Conservation (phyloP, 441 rosid species). For the Francoa sonchifolia region DNA sequence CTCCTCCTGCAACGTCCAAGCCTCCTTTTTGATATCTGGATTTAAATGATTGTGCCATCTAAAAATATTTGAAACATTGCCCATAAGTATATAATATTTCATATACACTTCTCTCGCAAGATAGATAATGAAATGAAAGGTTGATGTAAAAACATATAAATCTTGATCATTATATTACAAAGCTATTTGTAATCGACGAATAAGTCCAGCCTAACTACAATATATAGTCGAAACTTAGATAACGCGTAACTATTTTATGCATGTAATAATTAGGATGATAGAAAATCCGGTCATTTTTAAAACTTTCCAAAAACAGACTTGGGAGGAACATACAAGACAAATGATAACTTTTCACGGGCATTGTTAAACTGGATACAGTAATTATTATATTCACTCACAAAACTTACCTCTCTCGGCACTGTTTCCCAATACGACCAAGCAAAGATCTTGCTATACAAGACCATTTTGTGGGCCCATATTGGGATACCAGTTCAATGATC, state of each 20-base stretch:
- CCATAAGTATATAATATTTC: background rate
- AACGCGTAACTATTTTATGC: no score
- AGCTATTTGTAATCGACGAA: no score
- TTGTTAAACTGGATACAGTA: background rate
- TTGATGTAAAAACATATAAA: no score
- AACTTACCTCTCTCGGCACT: conserved; percentile 86
- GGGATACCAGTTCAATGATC: conserved; percentile 62
- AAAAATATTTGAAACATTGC: conserved; percentile 9
- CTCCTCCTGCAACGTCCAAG: conserved; percentile 95
- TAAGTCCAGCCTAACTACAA: no score
- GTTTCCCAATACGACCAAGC: conserved; percentile 97
- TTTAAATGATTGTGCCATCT: conserved; percentile 99
- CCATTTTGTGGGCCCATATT: conserved; percentile 89
- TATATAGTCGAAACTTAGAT: no score
- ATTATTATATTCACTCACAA: background rate
- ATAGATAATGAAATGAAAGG: no score
- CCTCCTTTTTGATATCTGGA: conserved; percentile 90
- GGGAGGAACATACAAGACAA: background rate
- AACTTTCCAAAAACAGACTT: conserved; percentile 1
- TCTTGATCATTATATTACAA: background rate
- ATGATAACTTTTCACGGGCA: background rate
- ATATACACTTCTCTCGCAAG: no score
- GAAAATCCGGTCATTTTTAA: conserved; percentile 1
- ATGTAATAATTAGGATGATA: background rate
- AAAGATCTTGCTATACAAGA: conserved; percentile 80